phyloP scores from a whole-genome alignment of 2,329 filamentous ascomycete species.

The Colletotrichum kahawae region DNA sequence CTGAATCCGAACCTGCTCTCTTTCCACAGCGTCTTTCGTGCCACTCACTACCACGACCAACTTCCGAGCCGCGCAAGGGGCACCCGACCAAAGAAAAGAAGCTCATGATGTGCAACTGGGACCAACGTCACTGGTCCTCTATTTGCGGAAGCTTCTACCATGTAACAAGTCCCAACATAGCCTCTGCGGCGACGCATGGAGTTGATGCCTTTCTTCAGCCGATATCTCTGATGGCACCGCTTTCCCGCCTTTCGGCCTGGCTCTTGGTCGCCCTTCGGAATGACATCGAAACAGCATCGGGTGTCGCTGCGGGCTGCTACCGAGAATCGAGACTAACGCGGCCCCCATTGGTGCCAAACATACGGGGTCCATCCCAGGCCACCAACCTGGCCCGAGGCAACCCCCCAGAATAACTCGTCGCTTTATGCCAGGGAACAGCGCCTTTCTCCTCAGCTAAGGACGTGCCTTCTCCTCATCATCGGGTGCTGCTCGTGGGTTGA shows the following conservation, averaged over 20 bases:
- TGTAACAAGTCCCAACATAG: not conserved
- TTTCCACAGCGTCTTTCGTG: not conserved
- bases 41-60: not conserved
- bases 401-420: not conserved
- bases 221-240: not conserved
- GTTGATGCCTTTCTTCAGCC: not conserved
- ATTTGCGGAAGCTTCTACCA: not conserved
- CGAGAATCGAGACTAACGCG: slow-evolving; percentile 6
- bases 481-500: not conserved
- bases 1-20: slow-evolving; percentile 17
- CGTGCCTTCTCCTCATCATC: not conserved
- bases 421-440: not conserved
- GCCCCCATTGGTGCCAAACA: not conserved
- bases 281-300: not conserved
- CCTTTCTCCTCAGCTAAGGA: not conserved
- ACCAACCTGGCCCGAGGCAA: not conserved
- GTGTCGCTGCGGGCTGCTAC: slow-evolving; percentile 3
- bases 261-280: not conserved
- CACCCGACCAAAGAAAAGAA: not conserved
- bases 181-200: not conserved
- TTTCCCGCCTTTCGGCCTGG: not conserved
- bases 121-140: not conserved
- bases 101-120: not conserved
- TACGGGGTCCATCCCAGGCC: slow-evolving; percentile 6
- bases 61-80: not conserved